phyloP scores from a whole-genome alignment of 371 early-diverging fungal genomes.

The Lichtheimia corymbifera region DNA sequence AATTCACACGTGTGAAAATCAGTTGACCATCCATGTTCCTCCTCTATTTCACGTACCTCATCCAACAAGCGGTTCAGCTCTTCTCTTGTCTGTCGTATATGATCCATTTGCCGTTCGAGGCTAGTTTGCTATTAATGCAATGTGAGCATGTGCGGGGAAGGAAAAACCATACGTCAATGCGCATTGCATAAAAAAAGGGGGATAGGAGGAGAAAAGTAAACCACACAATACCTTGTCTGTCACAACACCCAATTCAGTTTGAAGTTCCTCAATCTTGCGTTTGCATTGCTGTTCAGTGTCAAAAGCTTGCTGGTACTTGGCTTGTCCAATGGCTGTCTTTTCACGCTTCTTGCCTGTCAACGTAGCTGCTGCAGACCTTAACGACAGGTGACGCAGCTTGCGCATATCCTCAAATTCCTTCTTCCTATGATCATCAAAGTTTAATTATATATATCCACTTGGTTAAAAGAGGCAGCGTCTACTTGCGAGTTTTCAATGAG shows the following conservation, averaged over 20 bases:
- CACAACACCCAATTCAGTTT: conserved; percentile 7
- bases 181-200: no score
- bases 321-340: conserved; percentile 32
- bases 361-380: conserved; percentile 42
- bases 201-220: background rate
- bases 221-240: conserved; percentile 13
- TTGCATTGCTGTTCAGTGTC: conserved; percentile 42
- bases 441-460: background rate
- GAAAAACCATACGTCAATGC: no score
- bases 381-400: conserved; percentile 34
- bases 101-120: conserved; percentile 17
- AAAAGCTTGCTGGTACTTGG: conserved; percentile 43
- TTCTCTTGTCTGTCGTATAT: background rate
- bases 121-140: conserved; percentile 9
- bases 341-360: conserved; percentile 45
- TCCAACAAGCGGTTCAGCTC: conserved; percentile 13
- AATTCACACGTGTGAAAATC: no score
- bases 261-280: conserved; percentile 26
- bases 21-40: background rate
- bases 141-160: no score
- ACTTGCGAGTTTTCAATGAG: conserved; percentile 20
- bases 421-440: conserved; percentile 20
- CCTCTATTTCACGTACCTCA: conserved; percentile 10
- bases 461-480: no score
- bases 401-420: conserved; percentile 42